Percentiles rank a stretch among this genome's conserved stretches.
Conservation (phyloP, 2,329 filamentous ascomycete genomes). For the Aspergillus japonicus region DNA sequence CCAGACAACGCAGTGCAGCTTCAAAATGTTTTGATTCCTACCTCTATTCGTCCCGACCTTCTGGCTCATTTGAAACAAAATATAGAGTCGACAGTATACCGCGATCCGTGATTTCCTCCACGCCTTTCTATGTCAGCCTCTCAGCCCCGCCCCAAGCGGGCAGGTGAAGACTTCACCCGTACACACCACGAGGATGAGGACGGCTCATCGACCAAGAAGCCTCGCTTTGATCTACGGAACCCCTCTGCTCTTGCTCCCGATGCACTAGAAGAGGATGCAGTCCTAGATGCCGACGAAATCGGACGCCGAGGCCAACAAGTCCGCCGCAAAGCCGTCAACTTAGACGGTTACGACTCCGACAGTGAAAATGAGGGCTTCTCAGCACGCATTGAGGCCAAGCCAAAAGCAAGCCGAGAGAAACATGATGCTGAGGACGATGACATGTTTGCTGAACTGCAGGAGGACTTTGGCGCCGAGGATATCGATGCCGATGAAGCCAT, state of each 20-base stretch:
- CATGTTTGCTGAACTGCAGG: conserved; percentile 76
- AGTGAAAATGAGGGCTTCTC: conserved; percentile 88
- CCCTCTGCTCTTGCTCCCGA: conserved; percentile 88
- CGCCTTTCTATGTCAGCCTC: conserved; percentile 54
- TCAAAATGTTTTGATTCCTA: background rate
- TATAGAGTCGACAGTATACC: background rate
- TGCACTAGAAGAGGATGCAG: conserved; percentile 68
- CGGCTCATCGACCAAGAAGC: conserved; percentile 65
- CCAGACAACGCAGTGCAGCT: conserved; percentile 21
- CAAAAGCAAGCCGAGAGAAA: conserved; percentile 36
- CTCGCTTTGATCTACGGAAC: conserved; percentile 91
- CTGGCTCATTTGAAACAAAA: background rate
- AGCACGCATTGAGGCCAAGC: conserved; percentile 64
- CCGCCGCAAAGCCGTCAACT: conserved; percentile 90
- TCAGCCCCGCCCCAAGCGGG: conserved; percentile 76
- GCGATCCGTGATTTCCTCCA: background rate
- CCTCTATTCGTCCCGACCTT: background rate
- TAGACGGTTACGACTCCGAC: conserved; percentile 96
- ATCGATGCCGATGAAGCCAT: conserved; percentile 51
- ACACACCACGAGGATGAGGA: conserved; percentile 59
- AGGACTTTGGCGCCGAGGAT: conserved; percentile 57
- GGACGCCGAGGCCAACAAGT: conserved; percentile 69
- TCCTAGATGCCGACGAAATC: conserved; percentile 90
- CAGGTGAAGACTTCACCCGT: conserved; percentile 75
- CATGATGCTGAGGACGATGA: conserved; percentile 55